Conservation (phyloP, 345 rosid genomes). For the Stellera chamaejasme region DNA sequence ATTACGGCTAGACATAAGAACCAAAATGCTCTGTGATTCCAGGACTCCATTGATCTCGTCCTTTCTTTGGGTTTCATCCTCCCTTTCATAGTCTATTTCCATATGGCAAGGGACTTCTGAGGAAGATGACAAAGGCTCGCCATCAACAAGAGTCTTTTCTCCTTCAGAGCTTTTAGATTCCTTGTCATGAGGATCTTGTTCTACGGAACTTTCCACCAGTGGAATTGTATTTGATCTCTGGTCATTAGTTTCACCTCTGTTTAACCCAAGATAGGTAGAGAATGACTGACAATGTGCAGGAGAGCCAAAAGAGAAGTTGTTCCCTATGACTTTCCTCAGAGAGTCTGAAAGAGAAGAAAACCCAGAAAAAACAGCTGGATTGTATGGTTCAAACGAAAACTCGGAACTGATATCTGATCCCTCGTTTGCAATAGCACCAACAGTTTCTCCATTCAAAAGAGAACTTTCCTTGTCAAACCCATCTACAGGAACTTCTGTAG, state of each 20-base stretch:
- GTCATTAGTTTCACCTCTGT: slow-evolving; percentile 22
- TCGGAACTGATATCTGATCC: slow-evolving; percentile 29
- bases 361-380: slow-evolving; percentile 67
- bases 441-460: slow-evolving; percentile 19
- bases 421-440: slow-evolving; percentile 19
- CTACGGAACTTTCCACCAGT: slow-evolving; percentile 27
- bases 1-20: slow-evolving; percentile 74
- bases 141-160: slow-evolving; percentile 30
- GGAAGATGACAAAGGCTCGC: slow-evolving; percentile 23
- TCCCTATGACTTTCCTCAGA: slow-evolving; percentile 53
- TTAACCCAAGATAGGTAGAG: slow-evolving; percentile 53
- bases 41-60: slow-evolving; percentile 35
- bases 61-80: slow-evolving; percentile 27
- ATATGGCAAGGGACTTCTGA: slow-evolving; percentile 19
- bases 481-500: slow-evolving; percentile 38
- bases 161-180: slow-evolving; percentile 24
- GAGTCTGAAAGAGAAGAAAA: slow-evolving; percentile 76
- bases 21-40: slow-evolving; percentile 81
- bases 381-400: slow-evolving; percentile 58
- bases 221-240: slow-evolving; percentile 32
- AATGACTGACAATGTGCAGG: slow-evolving; percentile 35
- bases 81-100: slow-evolving; percentile 22
- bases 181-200: slow-evolving; percentile 17
- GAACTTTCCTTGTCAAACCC: slow-evolving; percentile 30
- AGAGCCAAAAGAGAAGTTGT: slow-evolving; percentile 32